Conservation (phyloP, 495 filamentous ascomycete genomes). For the Trichoderma reesei region DNA sequence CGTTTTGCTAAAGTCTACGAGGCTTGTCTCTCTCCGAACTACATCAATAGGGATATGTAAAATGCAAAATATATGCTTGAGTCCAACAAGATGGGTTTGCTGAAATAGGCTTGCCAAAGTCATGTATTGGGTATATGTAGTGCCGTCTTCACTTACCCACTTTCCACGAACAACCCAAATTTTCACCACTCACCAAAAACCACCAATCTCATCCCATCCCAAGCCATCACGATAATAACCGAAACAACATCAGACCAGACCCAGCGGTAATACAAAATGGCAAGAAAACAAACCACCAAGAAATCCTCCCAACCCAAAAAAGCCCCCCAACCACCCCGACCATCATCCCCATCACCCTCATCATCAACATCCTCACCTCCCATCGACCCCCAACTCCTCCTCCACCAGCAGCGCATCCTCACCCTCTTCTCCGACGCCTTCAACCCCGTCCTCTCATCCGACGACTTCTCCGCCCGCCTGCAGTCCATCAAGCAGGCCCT, state of each 20-base stretch:
- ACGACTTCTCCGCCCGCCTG: conserved; percentile 37
- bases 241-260: not conserved
- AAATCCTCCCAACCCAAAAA: conserved; percentile 31
- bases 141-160: not conserved
- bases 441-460: conserved; percentile 27
- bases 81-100: no score
- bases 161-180: not conserved
- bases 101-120: not conserved
- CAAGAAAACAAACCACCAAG: conserved; percentile 2
- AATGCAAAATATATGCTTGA: no score
- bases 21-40: no score
- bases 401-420: conserved; percentile 65
- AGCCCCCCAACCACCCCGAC: conserved; percentile 72
- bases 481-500: conserved; percentile 77
- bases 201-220: not conserved
- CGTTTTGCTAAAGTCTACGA: no score
- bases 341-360: conserved; percentile 74
- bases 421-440: conserved; percentile 65
- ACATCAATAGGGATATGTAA: no score
- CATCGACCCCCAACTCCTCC: conserved; percentile 3
- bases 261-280: conserved; percentile 5
- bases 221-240: not conserved
- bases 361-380: conserved; percentile 67
- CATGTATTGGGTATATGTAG: not conserved
- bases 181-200: not conserved